Evolutionary conservation across 2,329 filamentous ascomycete genomes (phyloP), one percentile per base, ranked within the genome.

Genomic region (Trematosphaeria pertusa): DNA sequence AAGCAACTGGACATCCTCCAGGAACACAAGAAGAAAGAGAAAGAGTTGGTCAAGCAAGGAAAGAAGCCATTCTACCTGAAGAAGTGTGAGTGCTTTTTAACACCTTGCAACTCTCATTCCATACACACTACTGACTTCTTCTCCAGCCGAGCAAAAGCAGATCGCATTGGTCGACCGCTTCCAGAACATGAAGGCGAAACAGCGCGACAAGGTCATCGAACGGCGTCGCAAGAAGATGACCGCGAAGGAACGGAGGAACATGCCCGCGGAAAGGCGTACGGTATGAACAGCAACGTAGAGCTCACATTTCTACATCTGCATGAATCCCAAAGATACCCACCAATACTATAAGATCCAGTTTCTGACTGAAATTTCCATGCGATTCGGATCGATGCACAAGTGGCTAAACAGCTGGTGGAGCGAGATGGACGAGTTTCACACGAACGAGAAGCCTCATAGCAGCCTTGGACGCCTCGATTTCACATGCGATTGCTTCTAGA

Each of bases 21-120:
- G 34, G 85, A 88, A 71, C 92, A 97, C 75, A 84, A 88, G 65
- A 83, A 83, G 74, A 81, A 86, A 70, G 94, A 99, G 79, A 91
- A 90, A 75, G 88, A 92, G 70, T 76, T 89, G 50, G 86, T 97
- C 40, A 85, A 85, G 62, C 84, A 95, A 75, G 94, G 94, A 51
- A 97, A 97, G 84, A 85, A 82, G 69, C 93, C 94, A 0, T 99
- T 91, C 75, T 97, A 90, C 73, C 77, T 97, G 62, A 99, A 99
- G 83, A 87, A 87, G 77, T 77, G 78, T 75, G 67, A 42, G 66
- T 63, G 43, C 43, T 37, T 31, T 31, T 2, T 32, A n/a, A 4
- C 11, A 9, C 30, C 6, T 8, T n/a, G 7, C 17, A 18, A 5
- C 8, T 22, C 11, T 30, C 5, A 17, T 7, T 8, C 17, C 17